phyloP scores from a whole-genome alignment of 139 green algal genomes.

The Yamagishiella unicocca region DNA sequence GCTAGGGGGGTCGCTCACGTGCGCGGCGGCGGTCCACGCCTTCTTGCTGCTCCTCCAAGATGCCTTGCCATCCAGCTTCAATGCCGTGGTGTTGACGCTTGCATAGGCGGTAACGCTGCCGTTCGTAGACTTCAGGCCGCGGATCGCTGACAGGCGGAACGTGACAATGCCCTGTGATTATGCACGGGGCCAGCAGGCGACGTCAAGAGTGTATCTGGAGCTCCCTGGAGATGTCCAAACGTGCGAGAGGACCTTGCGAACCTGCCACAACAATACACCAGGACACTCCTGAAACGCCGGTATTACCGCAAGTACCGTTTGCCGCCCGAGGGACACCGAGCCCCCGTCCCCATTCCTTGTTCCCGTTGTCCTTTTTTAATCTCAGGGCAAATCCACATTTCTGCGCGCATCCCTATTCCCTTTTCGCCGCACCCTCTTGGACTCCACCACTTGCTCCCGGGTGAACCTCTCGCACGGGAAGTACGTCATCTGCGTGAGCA shows the following conservation, averaged over 20 bases:
- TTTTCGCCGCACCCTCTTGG: neutral
- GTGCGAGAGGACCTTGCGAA: too few species aligned
- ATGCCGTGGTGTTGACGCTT: neutral
- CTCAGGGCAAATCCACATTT: too few species aligned
- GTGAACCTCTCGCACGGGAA: conserved; percentile 12
- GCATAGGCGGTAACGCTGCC: neutral
- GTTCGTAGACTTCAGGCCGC: neutral
- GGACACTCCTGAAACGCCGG: too few species aligned
- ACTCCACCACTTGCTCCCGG: neutral
- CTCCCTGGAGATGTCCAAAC: too few species aligned
- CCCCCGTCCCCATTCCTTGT: too few species aligned
- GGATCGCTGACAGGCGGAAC: neutral
- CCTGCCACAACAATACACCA: too few species aligned
- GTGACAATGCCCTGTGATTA: conserved; percentile 10
- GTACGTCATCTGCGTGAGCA: neutral
- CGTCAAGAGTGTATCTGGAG: too few species aligned
- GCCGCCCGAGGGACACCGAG: too few species aligned
- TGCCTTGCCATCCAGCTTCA: neutral
- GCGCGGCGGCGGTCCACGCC: neutral
- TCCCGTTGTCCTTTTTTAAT: too few species aligned
- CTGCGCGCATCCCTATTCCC: too few species aligned
- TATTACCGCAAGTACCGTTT: too few species aligned
- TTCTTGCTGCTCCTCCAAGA: neutral
- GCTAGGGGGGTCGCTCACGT: conserved; percentile 2
- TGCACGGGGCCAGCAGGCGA: too few species aligned